Conservation (phyloP, 345 rosid species). For the Camelina neglecta region DNA sequence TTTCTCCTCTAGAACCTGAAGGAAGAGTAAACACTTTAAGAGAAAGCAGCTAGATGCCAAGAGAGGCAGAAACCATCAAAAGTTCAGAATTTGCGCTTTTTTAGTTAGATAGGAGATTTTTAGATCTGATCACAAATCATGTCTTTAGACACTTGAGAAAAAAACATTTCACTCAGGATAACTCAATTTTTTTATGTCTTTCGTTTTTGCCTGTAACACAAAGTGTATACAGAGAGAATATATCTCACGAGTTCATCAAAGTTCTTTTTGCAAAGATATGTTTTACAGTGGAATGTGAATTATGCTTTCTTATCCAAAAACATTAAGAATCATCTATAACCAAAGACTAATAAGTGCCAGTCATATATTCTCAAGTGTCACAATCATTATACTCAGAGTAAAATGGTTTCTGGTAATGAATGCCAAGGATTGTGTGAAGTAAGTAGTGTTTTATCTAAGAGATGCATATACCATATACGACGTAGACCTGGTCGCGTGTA, state of each 20-base stretch:
- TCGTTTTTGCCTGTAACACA: conserved; percentile 24
- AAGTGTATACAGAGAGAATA: conserved; percentile 32
- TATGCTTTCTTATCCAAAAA: conserved; percentile 1
- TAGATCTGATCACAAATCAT: conserved; percentile 1
- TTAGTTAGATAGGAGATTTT: conserved; percentile 16
- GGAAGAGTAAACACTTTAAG: conserved; percentile 38
- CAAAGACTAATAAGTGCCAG: conserved; percentile 8
- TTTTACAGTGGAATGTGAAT: conserved; percentile 8
- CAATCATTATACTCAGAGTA: not conserved
- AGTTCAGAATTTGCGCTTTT: conserved; percentile 17
- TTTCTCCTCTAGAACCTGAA: conserved; percentile 50
- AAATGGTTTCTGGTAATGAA: conserved; percentile 13
- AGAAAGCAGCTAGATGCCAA: conserved; percentile 30
- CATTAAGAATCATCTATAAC: conserved; percentile 9
- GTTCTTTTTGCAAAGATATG: not conserved
- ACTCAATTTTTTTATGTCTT: conserved; percentile 2
- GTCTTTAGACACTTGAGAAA: conserved; percentile 7
- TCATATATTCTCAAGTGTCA: conserved; percentile 16
- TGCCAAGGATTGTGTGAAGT: not conserved
- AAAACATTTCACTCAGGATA: not conserved
- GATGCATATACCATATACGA: not conserved
- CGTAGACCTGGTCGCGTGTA: not conserved
- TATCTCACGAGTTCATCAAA: conserved; percentile 28
- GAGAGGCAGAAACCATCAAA: conserved; percentile 16
- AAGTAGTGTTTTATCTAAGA: not conserved